Conservation (phyloP, 139 green algal genomes). For the Coelastrella sp. region DNA sequence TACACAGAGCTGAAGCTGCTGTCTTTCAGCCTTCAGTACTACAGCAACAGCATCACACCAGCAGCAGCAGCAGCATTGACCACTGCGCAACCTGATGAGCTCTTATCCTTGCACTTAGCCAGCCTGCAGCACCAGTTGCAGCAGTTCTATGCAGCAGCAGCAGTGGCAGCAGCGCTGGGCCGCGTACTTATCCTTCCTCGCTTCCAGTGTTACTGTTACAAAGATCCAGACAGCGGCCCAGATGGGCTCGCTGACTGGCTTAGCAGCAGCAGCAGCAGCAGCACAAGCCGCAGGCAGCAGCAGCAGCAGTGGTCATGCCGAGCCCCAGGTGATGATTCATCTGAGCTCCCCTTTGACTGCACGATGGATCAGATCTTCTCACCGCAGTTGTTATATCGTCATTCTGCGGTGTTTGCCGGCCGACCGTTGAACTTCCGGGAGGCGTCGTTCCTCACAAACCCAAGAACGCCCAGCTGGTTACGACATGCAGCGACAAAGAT, state of each 20-base stretch:
- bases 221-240: conserved; percentile 7
- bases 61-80: neutral
- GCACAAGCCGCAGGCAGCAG: neutral
- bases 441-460: conserved; percentile 17
- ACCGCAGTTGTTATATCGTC: neutral
- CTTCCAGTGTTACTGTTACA: conserved; percentile 42
- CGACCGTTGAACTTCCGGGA: conserved; percentile 38
- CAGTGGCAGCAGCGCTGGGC: conserved; percentile 4
- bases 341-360: conserved; percentile 37
- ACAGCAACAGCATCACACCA: neutral
- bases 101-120: conserved; percentile 15
- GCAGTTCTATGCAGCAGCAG: conserved; percentile 36
- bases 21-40: neutral
- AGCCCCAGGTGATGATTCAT: conserved; percentile 32
- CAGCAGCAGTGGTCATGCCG: conserved; percentile 46
- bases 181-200: conserved; percentile 34
- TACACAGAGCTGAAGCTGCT: conserved; percentile 43
- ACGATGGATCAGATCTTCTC: conserved; percentile 26
- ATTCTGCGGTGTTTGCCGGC: neutral
- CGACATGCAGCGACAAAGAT: conserved; percentile 20
- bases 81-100: neutral
- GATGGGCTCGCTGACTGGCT: neutral
- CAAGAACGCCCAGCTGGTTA: conserved; percentile 16
- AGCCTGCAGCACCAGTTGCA: conserved; percentile 21
- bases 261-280: conserved; percentile 23